Conservation (phyloP, 2,329 filamentous ascomycete genomes). For the Diaporthe australafricana region DNA sequence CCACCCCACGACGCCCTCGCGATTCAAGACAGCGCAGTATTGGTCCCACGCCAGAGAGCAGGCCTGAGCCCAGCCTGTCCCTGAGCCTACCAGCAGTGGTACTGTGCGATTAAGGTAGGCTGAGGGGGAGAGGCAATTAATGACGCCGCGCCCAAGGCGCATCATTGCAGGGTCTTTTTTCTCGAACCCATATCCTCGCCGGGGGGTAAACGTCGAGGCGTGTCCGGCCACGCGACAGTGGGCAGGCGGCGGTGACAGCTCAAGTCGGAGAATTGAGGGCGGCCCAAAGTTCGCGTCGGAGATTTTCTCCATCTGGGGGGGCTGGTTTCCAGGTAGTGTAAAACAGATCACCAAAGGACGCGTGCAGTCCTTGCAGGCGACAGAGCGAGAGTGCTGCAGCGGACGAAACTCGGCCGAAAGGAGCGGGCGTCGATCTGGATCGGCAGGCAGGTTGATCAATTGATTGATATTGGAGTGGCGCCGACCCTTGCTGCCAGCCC, state of each 20-base stretch:
- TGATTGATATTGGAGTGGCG: constrained; percentile 22
- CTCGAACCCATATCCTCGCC: neutral
- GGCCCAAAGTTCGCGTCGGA: constrained; percentile 8
- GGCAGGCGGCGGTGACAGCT: neutral
- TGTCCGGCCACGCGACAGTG: constrained; percentile 8
- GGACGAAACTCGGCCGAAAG: constrained; percentile 27
- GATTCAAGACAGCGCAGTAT: neutral
- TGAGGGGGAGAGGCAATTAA: neutral
- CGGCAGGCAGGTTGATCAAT: neutral
- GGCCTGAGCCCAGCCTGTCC: too few species aligned
- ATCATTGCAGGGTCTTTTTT: neutral
- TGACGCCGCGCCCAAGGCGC: neutral
- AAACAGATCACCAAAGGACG: neutral
- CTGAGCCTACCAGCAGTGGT: too few species aligned
- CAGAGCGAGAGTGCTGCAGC: neutral
- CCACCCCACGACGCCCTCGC: neutral
- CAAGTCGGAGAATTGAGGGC: constrained; percentile 10
- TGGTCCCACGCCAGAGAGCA: neutral
- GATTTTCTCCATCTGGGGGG: constrained; percentile 5
- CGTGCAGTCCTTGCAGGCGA: neutral
- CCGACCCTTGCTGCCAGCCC: constrained; percentile 20
- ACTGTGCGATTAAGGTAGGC: neutral
- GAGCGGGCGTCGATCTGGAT: constrained; percentile 1
- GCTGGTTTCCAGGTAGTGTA: neutral
- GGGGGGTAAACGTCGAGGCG: neutral